Percentiles rank a stretch among this genome's conserved stretches.
These are phyloP conservation scores for Boletus sp. DNA, from an alignment of 768 basidiomycete species.

Conservation along the genomic window DNA sequence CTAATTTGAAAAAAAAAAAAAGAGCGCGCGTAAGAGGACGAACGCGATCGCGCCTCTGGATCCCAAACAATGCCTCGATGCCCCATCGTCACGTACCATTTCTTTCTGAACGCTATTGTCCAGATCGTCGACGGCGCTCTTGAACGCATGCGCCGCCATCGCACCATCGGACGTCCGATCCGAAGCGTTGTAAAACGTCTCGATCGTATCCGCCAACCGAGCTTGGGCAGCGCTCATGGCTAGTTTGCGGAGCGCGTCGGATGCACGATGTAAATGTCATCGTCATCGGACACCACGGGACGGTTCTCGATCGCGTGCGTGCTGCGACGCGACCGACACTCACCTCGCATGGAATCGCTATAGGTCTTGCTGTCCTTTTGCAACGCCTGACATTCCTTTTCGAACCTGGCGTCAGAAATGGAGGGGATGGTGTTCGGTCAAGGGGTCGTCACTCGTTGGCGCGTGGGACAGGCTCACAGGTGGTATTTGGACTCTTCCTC, in stretches of 20 bases:
- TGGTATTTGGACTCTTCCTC: conserved; percentile 91
- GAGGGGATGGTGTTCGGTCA: background rate
- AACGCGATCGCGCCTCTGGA: background rate
- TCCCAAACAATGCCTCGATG: background rate
- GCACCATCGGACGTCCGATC: conserved; percentile 87
- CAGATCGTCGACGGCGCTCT: conserved; percentile 89
- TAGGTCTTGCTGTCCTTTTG: conserved; percentile 97
- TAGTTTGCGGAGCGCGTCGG: background rate
- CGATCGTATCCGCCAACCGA: conserved; percentile 90
- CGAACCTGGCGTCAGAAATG: conserved; percentile 55
- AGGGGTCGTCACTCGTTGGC: background rate
- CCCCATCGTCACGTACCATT: conserved; percentile 55
- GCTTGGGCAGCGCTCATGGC: conserved; percentile 95
- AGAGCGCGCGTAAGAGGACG: background rate
- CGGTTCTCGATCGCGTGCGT: background rate
- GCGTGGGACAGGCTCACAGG: conserved; percentile 51
- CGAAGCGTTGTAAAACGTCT: conserved; percentile 85
- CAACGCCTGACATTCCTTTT: conserved; percentile 91
- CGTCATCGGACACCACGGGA: background rate
- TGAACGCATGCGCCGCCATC: conserved; percentile 97
- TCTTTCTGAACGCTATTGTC: conserved; percentile 83
- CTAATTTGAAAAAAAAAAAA: conserved; percentile 38
- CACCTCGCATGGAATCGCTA: conserved; percentile 91
- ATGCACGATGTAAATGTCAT: background rate
- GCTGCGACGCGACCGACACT: conserved; percentile 24